A percentile compares a stretch with the other conserved stretches of the same genome.
phyloP scores from a whole-genome alignment of 306 rosid genomes.

The Castanopsis chinensis region DNA sequence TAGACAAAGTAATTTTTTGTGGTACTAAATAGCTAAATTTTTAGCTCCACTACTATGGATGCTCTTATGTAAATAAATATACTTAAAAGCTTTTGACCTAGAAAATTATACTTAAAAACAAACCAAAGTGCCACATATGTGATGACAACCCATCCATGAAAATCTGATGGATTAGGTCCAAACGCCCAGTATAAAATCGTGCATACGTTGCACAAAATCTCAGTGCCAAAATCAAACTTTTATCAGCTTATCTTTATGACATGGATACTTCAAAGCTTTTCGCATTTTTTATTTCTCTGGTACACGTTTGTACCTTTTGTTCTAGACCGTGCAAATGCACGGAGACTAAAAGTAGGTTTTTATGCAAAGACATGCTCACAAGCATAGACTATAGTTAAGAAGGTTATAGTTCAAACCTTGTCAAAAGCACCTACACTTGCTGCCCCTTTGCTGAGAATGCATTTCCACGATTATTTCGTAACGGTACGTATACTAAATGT shows the following conservation, averaged over 20 bases:
- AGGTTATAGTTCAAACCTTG: conserved; percentile 13
- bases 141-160: not conserved
- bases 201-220: not conserved
- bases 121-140: not conserved
- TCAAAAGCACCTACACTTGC: conserved; percentile 26
- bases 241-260: not conserved
- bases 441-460: conserved; percentile 39
- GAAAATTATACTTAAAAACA: not conserved
- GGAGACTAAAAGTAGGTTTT: conserved; percentile 25
- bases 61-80: too few relatives aligned
- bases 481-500: conserved; percentile 19
- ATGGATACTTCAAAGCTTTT: conserved; percentile 27
- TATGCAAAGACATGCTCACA: conserved; percentile 22
- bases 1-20: too few relatives aligned
- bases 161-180: not conserved
- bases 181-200: not conserved
- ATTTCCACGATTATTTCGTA: conserved; percentile 47
- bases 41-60: too few relatives aligned
- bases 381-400: conserved; percentile 15
- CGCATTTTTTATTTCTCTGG: conserved; percentile 1
- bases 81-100: too few relatives aligned
- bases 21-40: too few relatives aligned
- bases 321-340: not conserved
- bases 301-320: not conserved
- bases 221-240: not conserved